phyloP scores from a whole-genome alignment of 495 filamentous ascomycete genomes.

The Xylaria sp. region DNA sequence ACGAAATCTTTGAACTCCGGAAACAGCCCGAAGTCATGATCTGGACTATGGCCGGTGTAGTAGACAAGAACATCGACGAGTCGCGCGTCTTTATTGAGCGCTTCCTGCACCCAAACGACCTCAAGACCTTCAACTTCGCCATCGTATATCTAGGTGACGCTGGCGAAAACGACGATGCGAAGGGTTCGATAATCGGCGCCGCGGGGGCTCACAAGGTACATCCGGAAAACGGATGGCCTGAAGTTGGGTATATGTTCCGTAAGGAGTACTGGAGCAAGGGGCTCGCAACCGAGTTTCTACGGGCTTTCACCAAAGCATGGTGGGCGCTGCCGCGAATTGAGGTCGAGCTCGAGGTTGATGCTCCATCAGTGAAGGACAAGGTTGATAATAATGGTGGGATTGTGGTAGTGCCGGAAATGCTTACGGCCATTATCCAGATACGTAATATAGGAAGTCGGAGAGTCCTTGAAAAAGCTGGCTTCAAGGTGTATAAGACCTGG shows the following conservation, averaged over 20 bases:
- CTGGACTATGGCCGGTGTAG: slow-evolving; percentile 46
- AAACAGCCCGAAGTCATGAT: slow-evolving; percentile 60
- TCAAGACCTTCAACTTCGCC: slow-evolving; percentile 39
- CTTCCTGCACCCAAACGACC: slow-evolving; percentile 46
- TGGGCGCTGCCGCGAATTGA: slow-evolving; percentile 44
- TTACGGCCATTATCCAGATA: slow-evolving; percentile 39
- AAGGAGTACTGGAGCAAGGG: slow-evolving; percentile 48
- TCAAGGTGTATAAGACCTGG: slow-evolving; percentile 40
- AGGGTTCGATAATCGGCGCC: slow-evolving; percentile 33
- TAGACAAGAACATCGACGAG: slow-evolving; percentile 48
- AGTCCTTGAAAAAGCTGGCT: slow-evolving; percentile 47
- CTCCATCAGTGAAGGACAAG: slow-evolving; percentile 29
- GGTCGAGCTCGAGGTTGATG: slow-evolving; percentile 39
- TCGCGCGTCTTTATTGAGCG: slow-evolving; percentile 45
- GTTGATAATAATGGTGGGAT: slow-evolving; percentile 9
- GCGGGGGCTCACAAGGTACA: slow-evolving; percentile 29
- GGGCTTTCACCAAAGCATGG: slow-evolving; percentile 41
- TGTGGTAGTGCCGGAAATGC: slow-evolving; percentile 36
- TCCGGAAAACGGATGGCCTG: slow-evolving; percentile 38
- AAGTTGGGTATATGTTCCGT: slow-evolving; percentile 47
- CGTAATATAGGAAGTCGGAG: slow-evolving; percentile 40
- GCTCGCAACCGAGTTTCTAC: slow-evolving; percentile 46
- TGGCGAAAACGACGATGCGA: slow-evolving; percentile 30
- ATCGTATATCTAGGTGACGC: slow-evolving; percentile 35
- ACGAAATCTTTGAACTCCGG: slow-evolving; percentile 48